Base-by-base conservation (phyloP, 352 stramenopile genomes). In the Globisporangium nagaii region DNA sequence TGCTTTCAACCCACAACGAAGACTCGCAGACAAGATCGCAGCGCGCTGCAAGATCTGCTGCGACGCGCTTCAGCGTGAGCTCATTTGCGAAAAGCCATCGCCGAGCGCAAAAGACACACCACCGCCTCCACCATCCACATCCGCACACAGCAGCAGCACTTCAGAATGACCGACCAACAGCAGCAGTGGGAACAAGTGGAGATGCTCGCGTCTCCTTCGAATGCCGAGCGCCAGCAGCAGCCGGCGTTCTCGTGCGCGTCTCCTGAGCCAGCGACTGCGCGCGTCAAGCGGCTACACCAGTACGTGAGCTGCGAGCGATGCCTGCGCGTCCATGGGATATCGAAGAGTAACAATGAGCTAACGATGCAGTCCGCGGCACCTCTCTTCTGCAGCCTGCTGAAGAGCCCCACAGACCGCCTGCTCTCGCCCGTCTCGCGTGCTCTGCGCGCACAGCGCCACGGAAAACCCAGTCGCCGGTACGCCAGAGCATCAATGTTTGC, bases 321-420 rank as follows among this genome's bases (percentile, higher is more conserved):
- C n/a, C n/a, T n/a, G n/a, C n/a, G n/a, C n/a, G n/a, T n/a, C n/a
- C n/a, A n/a, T n/a, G n/a, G n/a, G n/a, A n/a, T n/a, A n/a, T n/a
- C n/a, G n/a, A n/a, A n/a, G n/a, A n/a, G n/a, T n/a, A 11, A 8
- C 17, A 10, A 13, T 40, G 35, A 40, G 15, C 1, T 9, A 40
- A 11, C 11, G 15, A 15, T 22, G 15, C 15, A 22, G 35, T 22
- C 35, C 11, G 22, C n/a, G n/a, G n/a, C n/a, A n/a, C n/a, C n/a
- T 22, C 27, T 34, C 44, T 35, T 37, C 19, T 57, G 22, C 53
- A 90, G 76, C 47, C 52, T 90, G 35, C 58, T 84, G 0, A 70
- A 61, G 11, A 90, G 79, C 36, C 79, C 79, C 1, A 90, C 79
- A 7, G 79, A 90, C 60, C 81, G 72, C 40, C 59, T 87, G 54